Conservation (phyloP, 129 eudicot genomes). For the Glebionis coronaria region DNA sequence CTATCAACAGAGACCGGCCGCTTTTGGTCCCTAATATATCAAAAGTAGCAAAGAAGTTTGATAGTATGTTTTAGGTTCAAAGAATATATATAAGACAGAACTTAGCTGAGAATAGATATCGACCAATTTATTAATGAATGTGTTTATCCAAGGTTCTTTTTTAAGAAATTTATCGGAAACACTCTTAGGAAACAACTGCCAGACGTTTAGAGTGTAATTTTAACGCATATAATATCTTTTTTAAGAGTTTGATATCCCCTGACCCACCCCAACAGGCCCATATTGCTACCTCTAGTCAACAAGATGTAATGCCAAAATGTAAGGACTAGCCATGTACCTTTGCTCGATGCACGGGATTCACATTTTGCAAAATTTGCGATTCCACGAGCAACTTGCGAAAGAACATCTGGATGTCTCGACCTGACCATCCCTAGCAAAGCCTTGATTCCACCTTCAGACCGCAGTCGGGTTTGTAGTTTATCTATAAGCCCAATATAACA, state of each 20-base stretch:
- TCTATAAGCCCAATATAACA: slow-evolving; percentile 36
- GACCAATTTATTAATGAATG: no score
- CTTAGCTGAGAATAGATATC: background rate
- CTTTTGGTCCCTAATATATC: slow-evolving; percentile 43
- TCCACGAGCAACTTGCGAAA: slow-evolving; percentile 94
- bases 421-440: slow-evolving; percentile 84
- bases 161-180: no score
- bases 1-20: slow-evolving; percentile 65
- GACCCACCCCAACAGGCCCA: no score
- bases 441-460: slow-evolving; percentile 88
- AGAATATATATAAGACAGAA: background rate
- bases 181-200: no score
- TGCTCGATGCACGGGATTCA: slow-evolving; percentile 72
- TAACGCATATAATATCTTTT: no score
- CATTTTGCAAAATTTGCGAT: slow-evolving; percentile 91
- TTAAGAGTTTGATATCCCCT: no score
- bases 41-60: background rate
- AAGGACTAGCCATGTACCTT: slow-evolving; percentile 41
- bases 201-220: no score
- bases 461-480: slow-evolving; percentile 65
- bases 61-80: background rate
- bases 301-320: background rate
- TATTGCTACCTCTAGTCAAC: background rate
- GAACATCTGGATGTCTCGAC: slow-evolving; percentile 88
- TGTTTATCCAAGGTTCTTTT: no score